phyloP scores from a whole-genome alignment of 805 yeast genomes.

The Starmera quercuum region DNA sequence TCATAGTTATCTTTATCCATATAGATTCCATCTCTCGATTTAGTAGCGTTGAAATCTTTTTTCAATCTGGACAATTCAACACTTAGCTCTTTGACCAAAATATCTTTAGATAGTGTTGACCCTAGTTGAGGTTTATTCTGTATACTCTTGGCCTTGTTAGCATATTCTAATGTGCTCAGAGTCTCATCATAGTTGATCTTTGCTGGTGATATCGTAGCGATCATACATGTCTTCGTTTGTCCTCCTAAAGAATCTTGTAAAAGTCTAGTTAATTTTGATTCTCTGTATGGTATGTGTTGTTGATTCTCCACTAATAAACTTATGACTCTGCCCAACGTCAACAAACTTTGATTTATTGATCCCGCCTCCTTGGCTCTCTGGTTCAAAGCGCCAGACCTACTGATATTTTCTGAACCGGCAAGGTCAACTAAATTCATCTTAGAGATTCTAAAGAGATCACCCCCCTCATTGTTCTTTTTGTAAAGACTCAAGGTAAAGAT shows the following conservation, averaged over 20 bases:
- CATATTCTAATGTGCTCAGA: constrained; percentile 78
- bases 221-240: constrained; percentile 74
- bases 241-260: constrained; percentile 85
- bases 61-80: constrained; percentile 39
- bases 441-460: constrained; percentile 44
- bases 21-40: constrained; percentile 57
- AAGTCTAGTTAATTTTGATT: constrained; percentile 68
- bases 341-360: constrained; percentile 77
- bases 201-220: constrained; percentile 86
- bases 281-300: constrained; percentile 78
- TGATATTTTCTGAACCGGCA: constrained; percentile 92
- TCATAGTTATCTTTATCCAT: constrained; percentile 55
- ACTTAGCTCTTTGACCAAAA: constrained; percentile 38
- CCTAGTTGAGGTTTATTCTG: constrained; percentile 65
- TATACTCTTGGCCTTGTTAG: constrained; percentile 78
- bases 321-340: constrained; percentile 86
- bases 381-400: constrained; percentile 79
- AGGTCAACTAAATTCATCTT: constrained; percentile 86
- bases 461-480: constrained; percentile 33
- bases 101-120: constrained; percentile 43
- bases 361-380: constrained; percentile 93
- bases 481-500: constrained; percentile 59
- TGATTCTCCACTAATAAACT: constrained; percentile 58
- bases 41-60: constrained; percentile 55
- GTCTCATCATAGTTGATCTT: constrained; percentile 73